Percentiles rank a stretch among this genome's conserved stretches.
Evolutionary conservation across 768 basidiomycete species (phyloP).

Genomic region (Lentinula sp.): DNA sequence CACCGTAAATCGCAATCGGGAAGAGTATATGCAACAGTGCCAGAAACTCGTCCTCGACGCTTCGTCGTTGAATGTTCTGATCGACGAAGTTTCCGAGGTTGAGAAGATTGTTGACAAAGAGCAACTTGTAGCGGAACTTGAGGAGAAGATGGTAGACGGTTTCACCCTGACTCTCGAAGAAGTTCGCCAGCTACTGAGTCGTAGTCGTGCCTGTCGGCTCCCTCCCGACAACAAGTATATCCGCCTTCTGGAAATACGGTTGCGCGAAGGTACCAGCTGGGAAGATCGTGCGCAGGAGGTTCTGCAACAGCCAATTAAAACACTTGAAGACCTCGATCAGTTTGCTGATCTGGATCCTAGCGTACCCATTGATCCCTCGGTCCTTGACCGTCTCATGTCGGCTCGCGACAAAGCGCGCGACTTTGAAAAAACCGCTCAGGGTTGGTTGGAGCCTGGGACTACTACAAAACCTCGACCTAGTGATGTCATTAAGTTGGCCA

Average conservation of each 20-base stretch:
- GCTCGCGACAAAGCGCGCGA: constrained; percentile 68
- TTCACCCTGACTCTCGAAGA: constrained; percentile 63
- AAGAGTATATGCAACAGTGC: constrained; percentile 61
- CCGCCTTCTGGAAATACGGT: constrained; percentile 55
- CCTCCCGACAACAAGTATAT: constrained; percentile 60
- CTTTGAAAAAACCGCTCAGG: constrained; percentile 71
- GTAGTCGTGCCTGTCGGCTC: constrained; percentile 66
- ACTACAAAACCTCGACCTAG: constrained; percentile 54
- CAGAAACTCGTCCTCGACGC: constrained; percentile 64
- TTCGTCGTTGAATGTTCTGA: constrained; percentile 73
- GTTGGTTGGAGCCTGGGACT: constrained; percentile 55
- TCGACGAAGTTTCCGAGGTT: constrained; percentile 74
- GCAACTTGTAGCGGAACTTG: constrained; percentile 69
- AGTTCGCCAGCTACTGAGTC: constrained; percentile 63
- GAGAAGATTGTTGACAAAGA: constrained; percentile 79
- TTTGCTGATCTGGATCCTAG: constrained; percentile 59
- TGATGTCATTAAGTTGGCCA: constrained; percentile 65
- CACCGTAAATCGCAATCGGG: constrained; percentile 36
- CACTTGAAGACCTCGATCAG: constrained; percentile 70
- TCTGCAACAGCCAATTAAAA: constrained; percentile 65
- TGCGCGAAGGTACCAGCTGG: constrained; percentile 72
- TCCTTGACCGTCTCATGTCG: constrained; percentile 60
- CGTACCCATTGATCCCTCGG: constrained; percentile 63
- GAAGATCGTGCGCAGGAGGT: constrained; percentile 61
- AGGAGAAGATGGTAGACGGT: constrained; percentile 67